Percentiles rank a stretch among this genome's conserved stretches.
Conservation (phyloP, 2,329 filamentous ascomycete genomes). For the Didymella sp. region DNA sequence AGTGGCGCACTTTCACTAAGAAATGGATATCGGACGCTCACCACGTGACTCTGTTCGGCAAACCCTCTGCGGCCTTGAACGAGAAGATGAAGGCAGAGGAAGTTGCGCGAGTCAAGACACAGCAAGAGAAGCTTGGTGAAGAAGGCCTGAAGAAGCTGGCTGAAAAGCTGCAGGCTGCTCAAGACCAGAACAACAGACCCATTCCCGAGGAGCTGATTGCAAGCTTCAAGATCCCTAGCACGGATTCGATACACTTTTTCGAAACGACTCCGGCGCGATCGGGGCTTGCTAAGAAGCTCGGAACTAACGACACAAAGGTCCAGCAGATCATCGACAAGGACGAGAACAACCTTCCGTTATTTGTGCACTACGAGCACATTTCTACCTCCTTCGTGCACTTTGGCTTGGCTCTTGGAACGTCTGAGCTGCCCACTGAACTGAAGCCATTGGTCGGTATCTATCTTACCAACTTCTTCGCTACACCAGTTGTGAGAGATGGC, state of each 20-base stretch:
- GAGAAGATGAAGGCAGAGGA: slow-evolving; percentile 84
- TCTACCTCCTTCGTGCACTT: slow-evolving; percentile 91
- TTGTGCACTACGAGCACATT: slow-evolving; percentile 97
- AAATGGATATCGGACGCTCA: slow-evolving; percentile 86
- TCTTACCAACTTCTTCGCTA: slow-evolving; percentile 92
- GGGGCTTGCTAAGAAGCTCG: slow-evolving; percentile 76
- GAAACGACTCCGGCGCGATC: slow-evolving; percentile 83
- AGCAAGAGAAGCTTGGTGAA: slow-evolving; percentile 80
- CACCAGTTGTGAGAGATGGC: slow-evolving; percentile 79
- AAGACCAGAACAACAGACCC: slow-evolving; percentile 84
- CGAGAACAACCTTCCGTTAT: slow-evolving; percentile 71
- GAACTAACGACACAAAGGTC: slow-evolving; percentile 69
- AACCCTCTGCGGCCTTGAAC: slow-evolving; percentile 80
- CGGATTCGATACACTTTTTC: slow-evolving; percentile 94
- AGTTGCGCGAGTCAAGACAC: slow-evolving; percentile 75
- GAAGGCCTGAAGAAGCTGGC: slow-evolving; percentile 79
- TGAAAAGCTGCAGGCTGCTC: slow-evolving; percentile 79
- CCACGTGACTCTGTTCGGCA: slow-evolving; percentile 87
- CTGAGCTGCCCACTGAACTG: slow-evolving; percentile 76
- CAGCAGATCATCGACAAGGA: slow-evolving; percentile 79
- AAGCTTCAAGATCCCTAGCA: slow-evolving; percentile 79
- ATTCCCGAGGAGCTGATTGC: slow-evolving; percentile 85
- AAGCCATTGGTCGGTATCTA: slow-evolving; percentile 87
- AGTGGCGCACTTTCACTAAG: slow-evolving; percentile 83
- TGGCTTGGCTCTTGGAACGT: slow-evolving; percentile 79